Evolutionary conservation across 2,329 filamentous ascomycete genomes (phyloP).

Genomic region (Pseudocercospora fuligena): DNA sequence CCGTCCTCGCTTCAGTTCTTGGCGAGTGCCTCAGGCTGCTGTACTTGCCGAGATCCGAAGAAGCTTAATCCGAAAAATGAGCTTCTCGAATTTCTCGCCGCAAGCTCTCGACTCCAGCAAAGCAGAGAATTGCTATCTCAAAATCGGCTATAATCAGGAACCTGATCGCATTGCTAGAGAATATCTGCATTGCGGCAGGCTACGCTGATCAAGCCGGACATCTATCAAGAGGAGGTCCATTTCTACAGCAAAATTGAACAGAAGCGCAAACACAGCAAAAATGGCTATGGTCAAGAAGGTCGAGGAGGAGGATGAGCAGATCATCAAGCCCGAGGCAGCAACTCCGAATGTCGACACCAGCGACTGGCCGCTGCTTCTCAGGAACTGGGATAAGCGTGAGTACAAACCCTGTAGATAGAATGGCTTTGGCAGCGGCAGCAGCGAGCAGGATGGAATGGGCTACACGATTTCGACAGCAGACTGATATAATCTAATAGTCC

Average conservation of each 20-base stretch:
- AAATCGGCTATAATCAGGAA: conserved; percentile 26
- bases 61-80: not conserved
- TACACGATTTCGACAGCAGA: conserved; percentile 31
- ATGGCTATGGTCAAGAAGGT: conserved; percentile 25
- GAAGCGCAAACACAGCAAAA: conserved; percentile 48
- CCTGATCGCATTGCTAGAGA: conserved; percentile 21
- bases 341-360: conserved; percentile 81
- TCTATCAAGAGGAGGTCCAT: conserved; percentile 1
- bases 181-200: conserved; percentile 20
- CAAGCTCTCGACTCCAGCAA: not conserved
- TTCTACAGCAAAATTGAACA: not conserved
- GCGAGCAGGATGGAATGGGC: not conserved
- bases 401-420: not conserved
- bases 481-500: conserved; percentile 60
- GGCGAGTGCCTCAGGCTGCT: not conserved
- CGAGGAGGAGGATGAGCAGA: conserved; percentile 52
- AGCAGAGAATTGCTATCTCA: conserved; percentile 7
- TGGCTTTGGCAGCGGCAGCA: conserved; percentile 2
- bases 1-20: not conserved
- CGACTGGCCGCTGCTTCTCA: conserved; percentile 90
- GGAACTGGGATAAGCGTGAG: conserved; percentile 83
- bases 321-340: conserved; percentile 88
- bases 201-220: conserved; percentile 26
- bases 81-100: not conserved
- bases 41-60: not conserved